Conservation (phyloP, 2,329 filamentous ascomycete species). For the Ophiobolus disseminans region DNA sequence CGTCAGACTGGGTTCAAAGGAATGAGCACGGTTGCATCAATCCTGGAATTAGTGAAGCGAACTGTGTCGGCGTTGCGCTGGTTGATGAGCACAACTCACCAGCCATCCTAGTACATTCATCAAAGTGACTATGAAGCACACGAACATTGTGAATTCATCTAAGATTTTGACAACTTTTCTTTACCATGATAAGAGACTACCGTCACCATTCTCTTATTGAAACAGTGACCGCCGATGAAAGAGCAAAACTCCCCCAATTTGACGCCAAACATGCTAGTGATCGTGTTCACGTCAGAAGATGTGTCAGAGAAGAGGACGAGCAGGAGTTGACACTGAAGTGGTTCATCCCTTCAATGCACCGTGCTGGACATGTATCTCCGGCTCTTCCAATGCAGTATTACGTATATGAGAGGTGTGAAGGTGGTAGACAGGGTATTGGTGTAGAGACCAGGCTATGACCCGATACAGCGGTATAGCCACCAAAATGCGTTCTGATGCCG, state of each 20-base stretch:
- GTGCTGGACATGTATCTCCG: slow-evolving; percentile 21
- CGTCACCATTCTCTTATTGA: not conserved
- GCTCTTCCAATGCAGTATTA: slow-evolving; percentile 40
- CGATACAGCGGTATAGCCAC: slow-evolving; percentile 21
- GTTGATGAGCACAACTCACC: too few species aligned
- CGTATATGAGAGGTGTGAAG: slow-evolving; percentile 29
- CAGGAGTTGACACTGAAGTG: slow-evolving; percentile 26
- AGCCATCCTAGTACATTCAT: too few species aligned
- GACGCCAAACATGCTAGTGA: slow-evolving; percentile 28
- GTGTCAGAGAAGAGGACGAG: slow-evolving; percentile 9
- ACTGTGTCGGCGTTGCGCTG: too few species aligned
- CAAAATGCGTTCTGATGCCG: slow-evolving; percentile 35
- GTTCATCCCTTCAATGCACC: slow-evolving; percentile 25
- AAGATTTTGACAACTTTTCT: slow-evolving; percentile 5
- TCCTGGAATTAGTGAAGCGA: too few species aligned
- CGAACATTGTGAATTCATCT: not conserved
- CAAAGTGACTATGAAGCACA: not conserved
- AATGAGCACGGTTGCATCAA: too few species aligned
- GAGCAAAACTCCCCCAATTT: slow-evolving; percentile 23
- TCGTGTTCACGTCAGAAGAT: slow-evolving; percentile 6
- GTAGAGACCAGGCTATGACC: slow-evolving; percentile 11
- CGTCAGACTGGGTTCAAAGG: not conserved
- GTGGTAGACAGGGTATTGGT: slow-evolving; percentile 19
- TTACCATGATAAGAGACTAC: not conserved
- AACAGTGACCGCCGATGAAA: slow-evolving; percentile 7